Percentiles rank a stretch among this genome's conserved stretches.
Conservation (phyloP, 805 yeast species). For the Saccharomycopsis sp. region DNA sequence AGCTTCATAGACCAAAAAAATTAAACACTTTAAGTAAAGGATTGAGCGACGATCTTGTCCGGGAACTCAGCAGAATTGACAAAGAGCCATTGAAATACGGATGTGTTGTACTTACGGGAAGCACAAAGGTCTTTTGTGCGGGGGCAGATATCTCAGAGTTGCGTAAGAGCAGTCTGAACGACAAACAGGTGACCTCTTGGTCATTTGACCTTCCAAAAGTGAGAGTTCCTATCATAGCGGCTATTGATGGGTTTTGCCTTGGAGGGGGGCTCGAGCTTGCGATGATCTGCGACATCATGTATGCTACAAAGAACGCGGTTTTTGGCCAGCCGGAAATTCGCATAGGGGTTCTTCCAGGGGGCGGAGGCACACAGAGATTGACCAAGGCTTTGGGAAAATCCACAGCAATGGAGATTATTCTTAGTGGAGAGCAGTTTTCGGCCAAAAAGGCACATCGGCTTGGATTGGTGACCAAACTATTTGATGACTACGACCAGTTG, state of each 20-base stretch:
- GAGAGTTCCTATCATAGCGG: conserved; percentile 46
- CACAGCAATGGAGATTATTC: conserved; percentile 41
- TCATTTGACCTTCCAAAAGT: conserved; percentile 32
- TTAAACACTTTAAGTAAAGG: conserved; percentile 36
- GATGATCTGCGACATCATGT: conserved; percentile 43
- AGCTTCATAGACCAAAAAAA: conserved; percentile 39
- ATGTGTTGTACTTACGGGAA: conserved; percentile 43
- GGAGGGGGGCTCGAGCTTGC: conserved; percentile 56
- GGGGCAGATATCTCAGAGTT: conserved; percentile 52
- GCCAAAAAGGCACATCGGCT: conserved; percentile 41
- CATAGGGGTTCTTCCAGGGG: conserved; percentile 45
- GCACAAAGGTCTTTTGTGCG: conserved; percentile 43
- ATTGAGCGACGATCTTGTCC: conserved; percentile 32
- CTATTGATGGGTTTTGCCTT: conserved; percentile 42
- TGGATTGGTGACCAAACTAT: conserved; percentile 41
- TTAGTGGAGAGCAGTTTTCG: conserved; percentile 40
- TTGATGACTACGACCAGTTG: conserved; percentile 31
- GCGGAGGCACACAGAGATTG: conserved; percentile 50
- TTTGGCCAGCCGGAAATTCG: conserved; percentile 53
- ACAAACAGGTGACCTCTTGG: conserved; percentile 23
- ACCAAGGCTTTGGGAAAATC: conserved; percentile 43
- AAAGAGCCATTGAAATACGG: conserved; percentile 31
- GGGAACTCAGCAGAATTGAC: conserved; percentile 27
- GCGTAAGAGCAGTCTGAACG: conserved; percentile 34
- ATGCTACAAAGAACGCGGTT: conserved; percentile 40